Conservation (phyloP, 2,329 filamentous ascomycete genomes). For the Fusarium austroafricanum region DNA sequence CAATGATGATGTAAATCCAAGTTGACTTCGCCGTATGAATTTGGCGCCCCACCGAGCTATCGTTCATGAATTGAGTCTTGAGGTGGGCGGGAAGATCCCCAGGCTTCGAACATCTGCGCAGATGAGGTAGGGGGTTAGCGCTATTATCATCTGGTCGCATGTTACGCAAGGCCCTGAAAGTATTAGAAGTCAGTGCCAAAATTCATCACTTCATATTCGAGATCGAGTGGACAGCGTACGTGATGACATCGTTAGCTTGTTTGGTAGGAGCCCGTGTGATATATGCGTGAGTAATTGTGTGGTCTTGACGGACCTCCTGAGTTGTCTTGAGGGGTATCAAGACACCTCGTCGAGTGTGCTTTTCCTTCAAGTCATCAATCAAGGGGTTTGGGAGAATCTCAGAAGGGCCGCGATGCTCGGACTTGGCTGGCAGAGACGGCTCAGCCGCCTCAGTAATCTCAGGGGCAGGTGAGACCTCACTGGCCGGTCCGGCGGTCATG, state of each 20-base stretch:
- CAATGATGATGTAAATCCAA: slow-evolving; percentile 69
- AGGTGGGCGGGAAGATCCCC: slow-evolving; percentile 74
- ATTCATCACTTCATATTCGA: neutral
- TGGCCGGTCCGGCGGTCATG: slow-evolving; percentile 29
- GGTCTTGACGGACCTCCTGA: slow-evolving; percentile 70
- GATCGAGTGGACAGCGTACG: slow-evolving; percentile 61
- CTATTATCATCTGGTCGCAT: slow-evolving; percentile 67
- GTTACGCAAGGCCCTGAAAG: slow-evolving; percentile 63
- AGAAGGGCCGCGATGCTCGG: slow-evolving; percentile 38
- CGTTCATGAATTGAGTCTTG: slow-evolving; percentile 71
- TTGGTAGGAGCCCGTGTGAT: slow-evolving; percentile 79
- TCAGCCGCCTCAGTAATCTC: slow-evolving; percentile 19
- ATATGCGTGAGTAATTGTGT: slow-evolving; percentile 71
- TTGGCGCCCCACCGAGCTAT: slow-evolving; percentile 63
- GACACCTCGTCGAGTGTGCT: slow-evolving; percentile 58
- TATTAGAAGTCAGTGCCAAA: slow-evolving; percentile 28
- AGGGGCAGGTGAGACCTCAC: slow-evolving; percentile 16
- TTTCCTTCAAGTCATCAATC: slow-evolving; percentile 51
- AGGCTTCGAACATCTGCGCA: slow-evolving; percentile 81
- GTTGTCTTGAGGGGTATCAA: slow-evolving; percentile 73
- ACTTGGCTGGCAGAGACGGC: slow-evolving; percentile 26
- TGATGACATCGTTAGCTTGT: slow-evolving; percentile 77
- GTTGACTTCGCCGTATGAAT: slow-evolving; percentile 70
- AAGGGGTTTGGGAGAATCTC: slow-evolving; percentile 52
- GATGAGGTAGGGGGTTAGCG: slow-evolving; percentile 74